Evolutionary conservation across 106 monocot genomes (phyloP).

Genomic region (Iris macrosiphon): DNA sequence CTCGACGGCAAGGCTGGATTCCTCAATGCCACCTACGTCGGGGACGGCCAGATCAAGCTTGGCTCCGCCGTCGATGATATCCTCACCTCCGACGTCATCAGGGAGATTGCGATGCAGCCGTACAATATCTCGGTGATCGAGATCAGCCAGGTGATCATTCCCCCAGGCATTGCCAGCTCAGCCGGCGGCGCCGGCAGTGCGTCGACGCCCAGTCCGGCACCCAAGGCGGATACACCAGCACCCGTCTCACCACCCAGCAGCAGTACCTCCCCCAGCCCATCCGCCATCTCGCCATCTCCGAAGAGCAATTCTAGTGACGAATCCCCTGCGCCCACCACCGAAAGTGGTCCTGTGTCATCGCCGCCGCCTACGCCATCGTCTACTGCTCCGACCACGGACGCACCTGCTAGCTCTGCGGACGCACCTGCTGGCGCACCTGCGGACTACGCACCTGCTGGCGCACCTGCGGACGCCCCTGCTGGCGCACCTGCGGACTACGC

Average conservation of each 20-base stretch:
- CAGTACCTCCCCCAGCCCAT: not conserved
- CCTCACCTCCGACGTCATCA: constrained; percentile 5
- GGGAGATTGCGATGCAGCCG: too few relatives aligned
- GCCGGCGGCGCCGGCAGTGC: not conserved
- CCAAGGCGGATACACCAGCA: not conserved
- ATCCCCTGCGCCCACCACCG: not conserved
- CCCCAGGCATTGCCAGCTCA: constrained; percentile 17
- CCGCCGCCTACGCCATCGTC: too few relatives aligned
- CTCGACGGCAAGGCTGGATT: constrained; percentile 17
- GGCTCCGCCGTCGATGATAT: constrained; percentile 23
- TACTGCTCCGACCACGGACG: not conserved
- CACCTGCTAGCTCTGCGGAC: not conserved
- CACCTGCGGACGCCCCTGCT: too few relatives aligned
- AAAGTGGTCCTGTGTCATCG: not conserved
- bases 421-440: not conserved
- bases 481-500: too few relatives aligned
- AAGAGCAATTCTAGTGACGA: too few relatives aligned
- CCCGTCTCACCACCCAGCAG: not conserved
- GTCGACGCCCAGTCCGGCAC: not conserved
- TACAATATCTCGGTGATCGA: constrained; percentile 47
- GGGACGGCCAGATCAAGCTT: constrained; percentile 7
- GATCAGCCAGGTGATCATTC: constrained; percentile 26
- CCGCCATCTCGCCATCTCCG: not conserved
- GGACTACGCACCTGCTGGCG: too few relatives aligned
- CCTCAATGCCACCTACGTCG: constrained; percentile 30